A percentile compares a stretch with the other conserved stretches of the same genome.
Evolutionary conservation across 2,329 filamentous ascomycete genomes (phyloP).

Genomic region (Cercospora sp.): DNA sequence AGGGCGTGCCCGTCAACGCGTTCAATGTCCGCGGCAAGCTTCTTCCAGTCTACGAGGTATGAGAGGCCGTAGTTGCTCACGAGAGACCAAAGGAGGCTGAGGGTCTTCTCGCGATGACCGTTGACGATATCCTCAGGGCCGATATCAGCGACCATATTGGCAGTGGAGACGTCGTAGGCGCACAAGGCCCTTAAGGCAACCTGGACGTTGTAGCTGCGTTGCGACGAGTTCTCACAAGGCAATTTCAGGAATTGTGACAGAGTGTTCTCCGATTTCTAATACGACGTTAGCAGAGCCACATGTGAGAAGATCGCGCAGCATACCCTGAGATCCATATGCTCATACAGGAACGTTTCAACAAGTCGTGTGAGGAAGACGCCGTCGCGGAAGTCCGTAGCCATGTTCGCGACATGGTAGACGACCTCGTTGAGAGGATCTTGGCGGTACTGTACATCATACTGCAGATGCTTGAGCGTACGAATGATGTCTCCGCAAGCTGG

Average conservation of each 20-base stretch:
- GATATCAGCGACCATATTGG: conserved; percentile 46
- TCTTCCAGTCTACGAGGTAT: conserved; percentile 56
- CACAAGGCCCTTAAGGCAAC: conserved; percentile 56
- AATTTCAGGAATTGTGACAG: conserved; percentile 60
- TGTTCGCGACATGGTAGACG: conserved; percentile 57
- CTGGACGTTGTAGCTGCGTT: conserved; percentile 61
- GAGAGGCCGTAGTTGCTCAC: conserved; percentile 58
- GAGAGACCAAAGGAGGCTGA: conserved; percentile 61
- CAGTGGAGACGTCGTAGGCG: conserved; percentile 43
- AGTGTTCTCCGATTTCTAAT: conserved; percentile 37
- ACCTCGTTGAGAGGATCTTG: conserved; percentile 62
- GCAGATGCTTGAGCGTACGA: conserved; percentile 57
- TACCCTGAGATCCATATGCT: not conserved
- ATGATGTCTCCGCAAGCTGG: conserved; percentile 60
- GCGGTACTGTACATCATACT: conserved; percentile 55
- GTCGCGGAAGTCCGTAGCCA: conserved; percentile 63
- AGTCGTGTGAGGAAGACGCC: conserved; percentile 61
- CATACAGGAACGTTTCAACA: conserved; percentile 56
- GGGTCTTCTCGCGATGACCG: conserved; percentile 64
- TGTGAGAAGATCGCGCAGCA: not conserved
- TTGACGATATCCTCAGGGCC: conserved; percentile 61
- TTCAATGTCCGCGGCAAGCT: conserved; percentile 51
- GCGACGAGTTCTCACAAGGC: conserved; percentile 55
- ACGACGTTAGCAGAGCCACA: not conserved
- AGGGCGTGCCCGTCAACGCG: not conserved